A percentile compares a stretch with the other conserved stretches of the same genome.
Conservation (phyloP, 2,329 filamentous ascomycete genomes). For the Mariannaea sp. region DNA sequence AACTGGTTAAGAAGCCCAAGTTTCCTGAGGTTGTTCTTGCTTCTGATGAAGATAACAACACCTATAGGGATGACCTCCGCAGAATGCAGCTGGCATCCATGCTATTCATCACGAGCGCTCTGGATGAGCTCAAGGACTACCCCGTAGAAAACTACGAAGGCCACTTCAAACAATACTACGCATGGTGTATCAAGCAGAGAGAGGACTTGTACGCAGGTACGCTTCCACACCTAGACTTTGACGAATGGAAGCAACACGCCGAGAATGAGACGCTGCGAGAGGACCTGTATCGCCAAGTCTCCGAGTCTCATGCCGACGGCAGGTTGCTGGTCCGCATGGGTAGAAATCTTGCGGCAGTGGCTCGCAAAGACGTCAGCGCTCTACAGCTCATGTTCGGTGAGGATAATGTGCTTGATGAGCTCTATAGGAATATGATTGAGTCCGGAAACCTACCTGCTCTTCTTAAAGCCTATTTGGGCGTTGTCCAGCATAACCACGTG, state of each 20-base stretch:
- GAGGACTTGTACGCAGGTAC: not conserved
- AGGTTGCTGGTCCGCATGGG: constrained; percentile 7
- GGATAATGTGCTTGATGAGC: constrained; percentile 8
- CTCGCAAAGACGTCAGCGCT: constrained; percentile 1
- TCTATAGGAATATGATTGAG: constrained; percentile 5
- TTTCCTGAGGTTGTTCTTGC: not conserved
- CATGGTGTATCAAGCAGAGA: constrained; percentile 11
- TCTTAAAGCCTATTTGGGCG: not conserved
- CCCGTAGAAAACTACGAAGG: constrained; percentile 1
- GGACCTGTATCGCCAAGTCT: not conserved
- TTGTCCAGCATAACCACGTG: not conserved
- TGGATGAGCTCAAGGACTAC: not conserved
- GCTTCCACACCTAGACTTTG: not conserved
- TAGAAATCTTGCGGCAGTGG: not conserved
- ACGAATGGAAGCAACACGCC: not conserved
- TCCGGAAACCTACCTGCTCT: not conserved
- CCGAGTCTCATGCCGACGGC: constrained; percentile 1
- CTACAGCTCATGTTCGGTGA: constrained; percentile 9
- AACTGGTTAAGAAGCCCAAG: not conserved
- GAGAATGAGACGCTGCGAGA: not conserved
- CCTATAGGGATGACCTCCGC: not conserved
- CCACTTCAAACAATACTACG: constrained; percentile 10
- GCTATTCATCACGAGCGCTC: constrained; percentile 2
- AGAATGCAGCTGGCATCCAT: not conserved
- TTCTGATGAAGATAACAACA: not conserved